Conservation (phyloP, 371 early-diverging fungal genomes). For the Smittium mucronatum region DNA sequence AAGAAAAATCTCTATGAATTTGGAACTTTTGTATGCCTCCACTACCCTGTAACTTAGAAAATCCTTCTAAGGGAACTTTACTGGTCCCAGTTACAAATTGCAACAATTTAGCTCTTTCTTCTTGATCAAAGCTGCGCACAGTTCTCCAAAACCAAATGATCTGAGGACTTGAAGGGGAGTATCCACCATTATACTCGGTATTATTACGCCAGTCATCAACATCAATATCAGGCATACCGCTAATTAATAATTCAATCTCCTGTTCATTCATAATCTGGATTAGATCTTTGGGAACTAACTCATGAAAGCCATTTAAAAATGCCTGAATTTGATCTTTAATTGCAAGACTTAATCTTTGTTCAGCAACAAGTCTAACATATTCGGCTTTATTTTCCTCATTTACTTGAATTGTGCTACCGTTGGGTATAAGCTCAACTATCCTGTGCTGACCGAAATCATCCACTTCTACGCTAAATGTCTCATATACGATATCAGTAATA, state of each 20-base stretch:
- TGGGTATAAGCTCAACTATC: slow-evolving; percentile 74
- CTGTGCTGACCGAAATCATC: slow-evolving; percentile 86
- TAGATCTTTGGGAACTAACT: slow-evolving; percentile 79
- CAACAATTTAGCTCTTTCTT: slow-evolving; percentile 92
- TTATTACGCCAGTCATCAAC: slow-evolving; percentile 99
- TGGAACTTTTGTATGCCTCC: slow-evolving; percentile 95
- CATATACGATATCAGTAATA: slow-evolving; percentile 87
- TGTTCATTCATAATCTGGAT: slow-evolving; percentile 96
- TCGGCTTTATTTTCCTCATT: slow-evolving; percentile 95
- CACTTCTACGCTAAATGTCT: slow-evolving; percentile 87
- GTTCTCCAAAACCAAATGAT: slow-evolving; percentile 99
- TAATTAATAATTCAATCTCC: slow-evolving; percentile 95
- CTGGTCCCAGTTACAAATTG: slow-evolving; percentile 98
- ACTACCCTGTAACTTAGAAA: slow-evolving; percentile 85
- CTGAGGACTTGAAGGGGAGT: slow-evolving; percentile 69
- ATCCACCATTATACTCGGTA: slow-evolving; percentile 88
- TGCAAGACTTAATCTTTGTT: slow-evolving; percentile 73
- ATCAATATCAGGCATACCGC: slow-evolving; percentile 96
- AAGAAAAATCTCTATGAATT: slow-evolving; percentile 93
- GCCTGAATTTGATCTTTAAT: slow-evolving; percentile 88
- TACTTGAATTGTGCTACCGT: slow-evolving; percentile 84
- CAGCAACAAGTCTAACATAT: slow-evolving; percentile 84
- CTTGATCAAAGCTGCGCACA: slow-evolving; percentile 92
- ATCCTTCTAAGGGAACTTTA: slow-evolving; percentile 96
- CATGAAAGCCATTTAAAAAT: slow-evolving; percentile 92